These are phyloP conservation scores for Hypseocharis bilobata DNA, from an alignment of 441 rosid species.

Conservation along the genomic window DNA sequence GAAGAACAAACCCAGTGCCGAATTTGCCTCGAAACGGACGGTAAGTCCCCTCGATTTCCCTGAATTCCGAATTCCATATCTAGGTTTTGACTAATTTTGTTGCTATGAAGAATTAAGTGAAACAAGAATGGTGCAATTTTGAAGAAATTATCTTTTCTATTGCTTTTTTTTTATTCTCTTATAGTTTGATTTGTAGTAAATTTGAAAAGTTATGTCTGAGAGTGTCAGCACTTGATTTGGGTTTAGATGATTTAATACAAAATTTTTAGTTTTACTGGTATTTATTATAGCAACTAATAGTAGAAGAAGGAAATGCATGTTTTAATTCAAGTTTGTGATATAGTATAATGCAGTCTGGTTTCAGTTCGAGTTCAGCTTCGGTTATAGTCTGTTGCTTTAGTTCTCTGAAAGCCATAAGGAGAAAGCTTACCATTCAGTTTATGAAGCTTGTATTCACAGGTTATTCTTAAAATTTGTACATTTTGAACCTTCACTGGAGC, in stretches of 20 bases:
- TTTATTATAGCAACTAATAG: background rate
- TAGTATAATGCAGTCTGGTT: background rate
- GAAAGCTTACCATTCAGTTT: background rate
- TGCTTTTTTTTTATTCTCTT: background rate
- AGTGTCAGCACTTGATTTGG: background rate
- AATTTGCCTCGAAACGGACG: conserved; percentile 94
- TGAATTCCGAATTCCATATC: background rate
- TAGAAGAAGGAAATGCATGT: background rate
- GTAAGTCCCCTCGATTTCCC: conserved; percentile 28
- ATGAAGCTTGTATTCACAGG: background rate
- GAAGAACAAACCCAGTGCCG: conserved; percentile 94
- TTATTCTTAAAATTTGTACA: background rate
- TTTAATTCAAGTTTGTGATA: background rate
- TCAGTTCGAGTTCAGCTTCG: background rate
- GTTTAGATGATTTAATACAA: background rate
- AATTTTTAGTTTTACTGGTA: background rate
- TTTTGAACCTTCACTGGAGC: background rate
- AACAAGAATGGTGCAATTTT: background rate
- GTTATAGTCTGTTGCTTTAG: conserved; percentile 1
- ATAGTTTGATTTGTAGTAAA: background rate
- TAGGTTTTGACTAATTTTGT: too few species aligned
- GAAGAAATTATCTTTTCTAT: background rate
- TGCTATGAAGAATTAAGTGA: too few species aligned
- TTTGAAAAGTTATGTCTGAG: background rate
- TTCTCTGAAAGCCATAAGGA: background rate